Conservation (phyloP, 768 basidiomycete genomes). For the Tylopilus vinaceipallidus region DNA sequence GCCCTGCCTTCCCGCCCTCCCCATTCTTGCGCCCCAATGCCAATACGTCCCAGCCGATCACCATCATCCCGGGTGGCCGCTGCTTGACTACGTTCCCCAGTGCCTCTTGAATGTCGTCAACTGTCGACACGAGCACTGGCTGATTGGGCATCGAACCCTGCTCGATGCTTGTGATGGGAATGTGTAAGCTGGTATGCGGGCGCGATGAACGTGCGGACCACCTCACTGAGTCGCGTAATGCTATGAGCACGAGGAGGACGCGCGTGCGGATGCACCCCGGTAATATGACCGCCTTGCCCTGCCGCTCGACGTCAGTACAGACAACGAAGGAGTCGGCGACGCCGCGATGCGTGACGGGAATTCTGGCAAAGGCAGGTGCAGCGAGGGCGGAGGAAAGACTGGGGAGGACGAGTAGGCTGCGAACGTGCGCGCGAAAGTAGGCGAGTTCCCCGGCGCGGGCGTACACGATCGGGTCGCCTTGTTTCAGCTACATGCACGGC, state of each 20-base stretch:
- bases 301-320: conserved; percentile 96
- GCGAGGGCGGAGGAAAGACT: conserved; percentile 90
- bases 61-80: conserved; percentile 93
- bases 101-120: conserved; percentile 67
- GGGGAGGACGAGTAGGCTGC: conserved; percentile 81
- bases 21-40: conserved; percentile 44
- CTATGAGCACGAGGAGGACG: too few relatives aligned
- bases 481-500: conserved; percentile 75
- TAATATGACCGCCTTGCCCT: too few relatives aligned
- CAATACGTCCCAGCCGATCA: conserved; percentile 90
- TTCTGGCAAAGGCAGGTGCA: conserved; percentile 84
- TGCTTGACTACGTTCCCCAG: conserved; percentile 81
- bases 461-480: conserved; percentile 96
- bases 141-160: conserved; percentile 95
- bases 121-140: conserved; percentile 76
- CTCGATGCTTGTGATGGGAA: conserved; percentile 82
- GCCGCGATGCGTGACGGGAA: conserved; percentile 94
- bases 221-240: too few relatives aligned
- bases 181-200: too few relatives aligned
- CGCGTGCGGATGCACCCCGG: conserved; percentile 79
- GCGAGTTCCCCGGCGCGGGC: conserved; percentile 92
- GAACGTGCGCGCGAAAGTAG: conserved; percentile 84
- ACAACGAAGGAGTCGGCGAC: conserved; percentile 87
- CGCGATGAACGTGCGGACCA: too few relatives aligned
- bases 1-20: conserved; percentile 56